phyloP scores from a whole-genome alignment of 345 rosid genomes.

The Brassica incana region DNA sequence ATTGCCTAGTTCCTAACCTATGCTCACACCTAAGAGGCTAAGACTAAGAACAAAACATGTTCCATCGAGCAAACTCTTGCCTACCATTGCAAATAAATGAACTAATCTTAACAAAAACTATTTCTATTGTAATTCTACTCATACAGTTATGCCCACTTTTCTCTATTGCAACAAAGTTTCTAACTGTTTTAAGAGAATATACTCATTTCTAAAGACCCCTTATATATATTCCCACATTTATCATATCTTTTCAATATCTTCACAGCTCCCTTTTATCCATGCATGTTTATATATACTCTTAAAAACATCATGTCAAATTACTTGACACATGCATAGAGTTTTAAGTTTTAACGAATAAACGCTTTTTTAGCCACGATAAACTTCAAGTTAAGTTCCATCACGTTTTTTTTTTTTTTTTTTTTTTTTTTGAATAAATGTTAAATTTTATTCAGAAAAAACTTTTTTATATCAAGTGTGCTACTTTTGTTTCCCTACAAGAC shows the following conservation, averaged over 20 bases:
- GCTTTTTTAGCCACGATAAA: not conserved
- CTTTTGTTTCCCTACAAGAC: too few species aligned
- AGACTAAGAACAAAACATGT: not conserved
- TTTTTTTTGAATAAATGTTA: too few species aligned
- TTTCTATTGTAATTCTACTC: not conserved
- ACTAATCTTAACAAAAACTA: not conserved
- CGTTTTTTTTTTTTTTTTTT: too few species aligned
- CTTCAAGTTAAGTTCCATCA: not conserved
- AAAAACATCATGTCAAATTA: not conserved
- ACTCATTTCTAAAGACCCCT: not conserved
- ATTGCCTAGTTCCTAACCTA: conserved; percentile 6
- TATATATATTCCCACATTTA: not conserved
- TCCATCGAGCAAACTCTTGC: not conserved
- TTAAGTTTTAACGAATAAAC: not conserved
- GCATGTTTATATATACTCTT: not conserved
- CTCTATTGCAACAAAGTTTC: not conserved
- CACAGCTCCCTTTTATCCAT: not conserved
- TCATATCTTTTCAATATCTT: not conserved
- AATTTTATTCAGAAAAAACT: too few species aligned
- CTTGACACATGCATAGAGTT: not conserved
- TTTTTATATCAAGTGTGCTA: too few species aligned
- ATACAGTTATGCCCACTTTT: not conserved
- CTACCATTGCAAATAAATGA: not conserved
- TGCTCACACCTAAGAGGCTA: not conserved
- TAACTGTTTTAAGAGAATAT: not conserved